Evolutionary conservation across 2,329 filamentous ascomycete species (phyloP).

Genomic region (Trichothecium sympodiale): DNA sequence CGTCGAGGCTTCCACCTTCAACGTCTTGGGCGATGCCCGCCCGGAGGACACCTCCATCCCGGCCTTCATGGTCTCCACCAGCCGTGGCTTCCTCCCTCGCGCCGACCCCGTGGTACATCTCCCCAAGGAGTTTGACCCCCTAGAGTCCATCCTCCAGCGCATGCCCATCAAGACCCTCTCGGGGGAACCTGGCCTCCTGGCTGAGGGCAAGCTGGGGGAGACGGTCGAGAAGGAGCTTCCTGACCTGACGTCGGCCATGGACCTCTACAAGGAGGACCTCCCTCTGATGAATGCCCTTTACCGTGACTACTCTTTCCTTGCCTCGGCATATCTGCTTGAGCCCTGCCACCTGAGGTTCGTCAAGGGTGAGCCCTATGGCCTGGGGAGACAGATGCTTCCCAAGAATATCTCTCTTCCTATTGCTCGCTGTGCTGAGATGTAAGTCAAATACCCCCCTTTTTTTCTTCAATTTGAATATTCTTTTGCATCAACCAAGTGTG

Average conservation of each 20-base stretch:
- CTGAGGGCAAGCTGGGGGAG: constrained; percentile 60
- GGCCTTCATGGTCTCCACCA: constrained; percentile 72
- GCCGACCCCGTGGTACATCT: constrained; percentile 51
- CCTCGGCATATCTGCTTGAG: constrained; percentile 82
- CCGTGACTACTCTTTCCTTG: constrained; percentile 83
- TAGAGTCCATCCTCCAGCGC: constrained; percentile 61
- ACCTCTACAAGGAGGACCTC: constrained; percentile 62
- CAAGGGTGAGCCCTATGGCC: constrained; percentile 64
- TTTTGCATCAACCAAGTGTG: not conserved
- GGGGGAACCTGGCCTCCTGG: constrained; percentile 68
- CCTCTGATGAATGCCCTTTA: constrained; percentile 78
- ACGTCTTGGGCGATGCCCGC: constrained; percentile 47
- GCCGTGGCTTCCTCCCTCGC: constrained; percentile 63
- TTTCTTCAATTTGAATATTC: not conserved
- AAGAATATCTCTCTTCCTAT: constrained; percentile 69
- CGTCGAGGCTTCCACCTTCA: constrained; percentile 27
- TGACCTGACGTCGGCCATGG: constrained; percentile 62
- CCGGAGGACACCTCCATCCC: constrained; percentile 47
- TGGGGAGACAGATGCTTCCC: constrained; percentile 65
- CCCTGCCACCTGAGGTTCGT: constrained; percentile 71
- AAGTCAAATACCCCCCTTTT: constrained; percentile 30
- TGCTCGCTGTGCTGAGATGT: constrained; percentile 76
- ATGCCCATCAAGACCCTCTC: constrained; percentile 70
- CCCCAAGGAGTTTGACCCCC: constrained; percentile 59
- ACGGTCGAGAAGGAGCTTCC: constrained; percentile 67